Percentiles rank a stretch among this genome's conserved stretches.
phyloP scores from a whole-genome alignment of 768 basidiomycete genomes.

The Tubosaeta sp. region DNA sequence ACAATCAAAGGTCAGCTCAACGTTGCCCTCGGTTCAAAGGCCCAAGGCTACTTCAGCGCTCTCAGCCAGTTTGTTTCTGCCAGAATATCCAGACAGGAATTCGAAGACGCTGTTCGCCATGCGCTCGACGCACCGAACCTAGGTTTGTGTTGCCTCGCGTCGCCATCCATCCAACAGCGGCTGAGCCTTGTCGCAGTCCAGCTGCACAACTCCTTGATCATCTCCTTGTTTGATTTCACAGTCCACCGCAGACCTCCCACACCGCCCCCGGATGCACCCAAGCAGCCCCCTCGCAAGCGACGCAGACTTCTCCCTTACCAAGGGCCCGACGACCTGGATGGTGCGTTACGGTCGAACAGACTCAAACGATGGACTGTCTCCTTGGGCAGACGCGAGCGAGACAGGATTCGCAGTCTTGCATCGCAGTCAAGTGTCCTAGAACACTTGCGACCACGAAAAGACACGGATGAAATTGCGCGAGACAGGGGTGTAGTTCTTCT shows the following conservation, averaged over 20 bases:
- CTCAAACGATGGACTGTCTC: conserved; percentile 74
- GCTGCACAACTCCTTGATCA: conserved; percentile 79
- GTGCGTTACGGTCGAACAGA: conserved; percentile 55
- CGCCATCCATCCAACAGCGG: neutral
- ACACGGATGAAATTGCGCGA: conserved; percentile 62
- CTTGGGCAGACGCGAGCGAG: conserved; percentile 69
- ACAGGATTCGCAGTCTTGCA: conserved; percentile 55
- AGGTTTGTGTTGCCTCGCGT: conserved; percentile 25
- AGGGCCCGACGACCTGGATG: conserved; percentile 55
- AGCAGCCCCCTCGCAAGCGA: conserved; percentile 63
- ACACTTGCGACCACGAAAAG: conserved; percentile 41
- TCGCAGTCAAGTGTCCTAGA: conserved; percentile 43
- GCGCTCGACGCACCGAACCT: conserved; percentile 58
- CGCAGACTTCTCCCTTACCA: conserved; percentile 69
- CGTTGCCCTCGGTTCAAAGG: conserved; percentile 56
- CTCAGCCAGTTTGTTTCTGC: conserved; percentile 68
- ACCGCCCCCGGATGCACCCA: conserved; percentile 58
- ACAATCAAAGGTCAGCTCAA: conserved; percentile 68
- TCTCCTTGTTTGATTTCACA: conserved; percentile 78
- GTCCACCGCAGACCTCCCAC: conserved; percentile 65
- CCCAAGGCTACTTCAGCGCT: conserved; percentile 55
- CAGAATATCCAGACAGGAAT: conserved; percentile 66
- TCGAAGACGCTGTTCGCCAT: conserved; percentile 65
- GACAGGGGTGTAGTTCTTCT: conserved; percentile 67
- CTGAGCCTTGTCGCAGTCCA: conserved; percentile 48